Conservation (phyloP, 768 basidiomycete species). For the Podaxis rugospora region DNA sequence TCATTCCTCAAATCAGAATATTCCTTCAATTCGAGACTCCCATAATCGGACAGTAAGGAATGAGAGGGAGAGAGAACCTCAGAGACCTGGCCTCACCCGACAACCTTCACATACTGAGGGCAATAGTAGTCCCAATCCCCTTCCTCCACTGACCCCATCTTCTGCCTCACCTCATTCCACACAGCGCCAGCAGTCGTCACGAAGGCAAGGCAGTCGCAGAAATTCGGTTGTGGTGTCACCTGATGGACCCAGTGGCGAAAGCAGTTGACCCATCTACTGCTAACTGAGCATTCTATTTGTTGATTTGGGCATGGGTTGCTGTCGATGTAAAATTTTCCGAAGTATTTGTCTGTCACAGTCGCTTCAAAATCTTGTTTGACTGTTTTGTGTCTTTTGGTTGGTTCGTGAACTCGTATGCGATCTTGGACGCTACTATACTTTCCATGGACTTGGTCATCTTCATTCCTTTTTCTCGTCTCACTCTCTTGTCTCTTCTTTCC, state of each 20-base stretch:
- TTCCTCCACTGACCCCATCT: constrained; percentile 1
- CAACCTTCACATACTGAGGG: constrained; percentile 18
- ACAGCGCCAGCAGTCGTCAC: constrained; percentile 6
- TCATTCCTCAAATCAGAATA: constrained; percentile 17
- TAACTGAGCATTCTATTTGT: background rate
- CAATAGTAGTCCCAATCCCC: background rate
- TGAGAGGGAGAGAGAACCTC: constrained; percentile 14
- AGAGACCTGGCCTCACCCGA: constrained; percentile 23
- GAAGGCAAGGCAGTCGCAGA: constrained; percentile 28
- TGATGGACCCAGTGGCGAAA: constrained; percentile 19
- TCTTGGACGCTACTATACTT: constrained; percentile 17
- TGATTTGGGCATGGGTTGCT: background rate
- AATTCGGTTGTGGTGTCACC: constrained; percentile 34
- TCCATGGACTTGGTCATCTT: constrained; percentile 9
- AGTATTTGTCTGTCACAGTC: background rate
- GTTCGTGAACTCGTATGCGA: background rate
- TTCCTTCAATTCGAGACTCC: constrained; percentile 15
- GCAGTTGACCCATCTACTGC: background rate
- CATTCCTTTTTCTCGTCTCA: constrained; percentile 9
- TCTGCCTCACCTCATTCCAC: constrained; percentile 2
- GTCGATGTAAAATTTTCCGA: background rate
- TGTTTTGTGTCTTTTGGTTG: background rate
- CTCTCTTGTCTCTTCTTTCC: background rate
- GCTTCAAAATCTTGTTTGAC: background rate
- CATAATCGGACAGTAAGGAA: constrained; percentile 17